Base-by-base conservation (phyloP, 2,329 filamentous ascomycete species). In the Epichloe gansuensis region DNA sequence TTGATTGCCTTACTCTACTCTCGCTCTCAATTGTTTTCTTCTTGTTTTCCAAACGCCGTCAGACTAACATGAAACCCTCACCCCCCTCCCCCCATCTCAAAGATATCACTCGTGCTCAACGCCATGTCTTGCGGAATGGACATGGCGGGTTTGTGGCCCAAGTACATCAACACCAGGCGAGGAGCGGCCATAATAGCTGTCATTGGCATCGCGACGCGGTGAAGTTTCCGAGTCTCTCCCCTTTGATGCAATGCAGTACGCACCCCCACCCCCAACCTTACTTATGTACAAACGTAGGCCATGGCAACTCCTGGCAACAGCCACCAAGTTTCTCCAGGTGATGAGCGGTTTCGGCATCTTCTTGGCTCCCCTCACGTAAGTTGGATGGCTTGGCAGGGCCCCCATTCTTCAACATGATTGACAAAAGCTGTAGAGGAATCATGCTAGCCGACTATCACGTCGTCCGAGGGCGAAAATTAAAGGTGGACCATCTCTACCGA, bases 91-190 rank as follows among this genome's bases (percentile, higher is more conserved):
- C 34, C 15, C n/a, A 3, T 15, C 15, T 17, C 17, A 17, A 11
- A 59, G 55, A 60, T 59, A 5, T 57, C 54, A 2, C 50, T 61
- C 4, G 67, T 75, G 41, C 66, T 73, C 50, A 80, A 79, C 57
- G 69, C 70, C 1, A 69, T 77, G 56, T 72, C 72, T 0, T 69
- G 70, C 3, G 78, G 77, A 5, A 78, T 81, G 68, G 79, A 81
- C 58, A 64, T 81, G 48, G 71, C 77, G 0, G 74, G 72, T 1
- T 62, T 80, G 0, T 73, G 72, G 53, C 76, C 77, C 0, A 69
- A 67, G 42, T 80, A 73, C 55, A 72, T 82, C 63, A 79, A 78
- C 60, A 80, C 81, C 53, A 66, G 76, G 4, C 71, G 78, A 2
- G 79, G 78, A 1, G 70, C 70, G 3, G 75, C 75, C 54, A 63